Evolutionary conservation across 208 protist genomes (phyloP).

Genomic region (Leishmania lainsoni): DNA sequence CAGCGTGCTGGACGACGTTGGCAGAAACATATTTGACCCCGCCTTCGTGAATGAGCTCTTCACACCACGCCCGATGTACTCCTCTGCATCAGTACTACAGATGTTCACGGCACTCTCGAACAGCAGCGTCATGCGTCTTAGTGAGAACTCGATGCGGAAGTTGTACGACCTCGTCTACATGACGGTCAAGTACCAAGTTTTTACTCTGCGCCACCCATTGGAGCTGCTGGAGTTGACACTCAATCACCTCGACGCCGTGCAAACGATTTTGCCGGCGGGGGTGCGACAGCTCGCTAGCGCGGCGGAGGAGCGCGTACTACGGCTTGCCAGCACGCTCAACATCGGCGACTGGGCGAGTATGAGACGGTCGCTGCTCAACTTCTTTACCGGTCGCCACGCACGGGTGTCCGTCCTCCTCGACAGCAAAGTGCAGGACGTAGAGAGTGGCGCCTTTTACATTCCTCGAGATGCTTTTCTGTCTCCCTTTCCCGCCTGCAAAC

Average conservation of each 20-base stretch:
- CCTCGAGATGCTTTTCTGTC: conserved; percentile 40
- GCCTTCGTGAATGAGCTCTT: conserved; percentile 88
- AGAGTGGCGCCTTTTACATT: conserved; percentile 69
- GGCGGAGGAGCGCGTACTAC: conserved; percentile 30
- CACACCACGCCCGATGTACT: conserved; percentile 85
- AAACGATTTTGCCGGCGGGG: conserved; percentile 31
- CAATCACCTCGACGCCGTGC: conserved; percentile 84
- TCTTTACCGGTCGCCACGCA: conserved; percentile 63
- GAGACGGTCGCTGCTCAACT: conserved; percentile 76
- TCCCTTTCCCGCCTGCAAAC: conserved; percentile 38
- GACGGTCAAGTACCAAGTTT: conserved; percentile 92
- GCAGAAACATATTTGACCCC: conserved; percentile 66
- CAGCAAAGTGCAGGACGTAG: conserved; percentile 59
- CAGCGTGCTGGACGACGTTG: conserved; percentile 76
- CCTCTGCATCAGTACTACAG: conserved; percentile 44
- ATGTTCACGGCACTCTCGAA: conserved; percentile 84
- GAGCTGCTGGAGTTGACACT: conserved; percentile 88
- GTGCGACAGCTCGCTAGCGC: conserved; percentile 23
- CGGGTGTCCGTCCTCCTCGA: conserved; percentile 90
- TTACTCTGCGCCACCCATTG: conserved; percentile 70
- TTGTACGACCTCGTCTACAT: conserved; percentile 94
- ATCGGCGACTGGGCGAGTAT: conserved; percentile 57
- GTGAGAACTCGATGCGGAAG: conserved; percentile 86
- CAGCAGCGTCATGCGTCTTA: conserved; percentile 89
- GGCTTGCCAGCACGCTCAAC: conserved; percentile 30